A percentile compares a stretch with the other conserved stretches of the same genome.
Conservation (phyloP, 2,329 filamentous ascomycete genomes). For the Camillea tinctor region DNA sequence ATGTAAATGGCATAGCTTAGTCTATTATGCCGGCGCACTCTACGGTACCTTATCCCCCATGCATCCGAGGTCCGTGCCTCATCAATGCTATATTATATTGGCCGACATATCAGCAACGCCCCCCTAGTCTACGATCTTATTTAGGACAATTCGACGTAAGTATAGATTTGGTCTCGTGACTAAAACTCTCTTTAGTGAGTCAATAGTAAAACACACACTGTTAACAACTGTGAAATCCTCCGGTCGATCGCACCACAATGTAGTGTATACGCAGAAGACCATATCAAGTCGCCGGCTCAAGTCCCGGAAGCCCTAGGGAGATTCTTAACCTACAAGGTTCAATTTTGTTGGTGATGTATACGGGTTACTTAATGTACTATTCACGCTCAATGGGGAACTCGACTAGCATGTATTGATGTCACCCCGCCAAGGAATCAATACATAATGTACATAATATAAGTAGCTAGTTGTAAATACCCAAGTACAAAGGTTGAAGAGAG, state of each 20-base stretch:
- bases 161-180: background rate
- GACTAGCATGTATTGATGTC: no score
- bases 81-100: constrained; percentile 7
- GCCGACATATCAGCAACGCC: background rate
- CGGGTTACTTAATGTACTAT: no score
- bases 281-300: constrained; percentile 2
- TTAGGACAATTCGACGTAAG: background rate
- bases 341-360: no score
- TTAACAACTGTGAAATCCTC: constrained; percentile 14
- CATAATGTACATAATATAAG: no score
- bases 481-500: no score
- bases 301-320: constrained; percentile 13
- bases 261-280: background rate
- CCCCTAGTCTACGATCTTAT: background rate
- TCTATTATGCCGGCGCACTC: constrained; percentile 20
- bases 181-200: background rate
- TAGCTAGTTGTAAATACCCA: no score
- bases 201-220: background rate
- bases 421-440: no score
- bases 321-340: constrained; percentile 4
- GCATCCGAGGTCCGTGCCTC: constrained; percentile 9
- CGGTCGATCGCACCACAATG: constrained; percentile 17
- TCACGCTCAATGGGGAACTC: no score
- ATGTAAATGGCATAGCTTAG: constrained; percentile 13
- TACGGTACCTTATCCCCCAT: constrained; percentile 10